Evolutionary conservation across 2,329 filamentous ascomycete genomes (phyloP).

Genomic region (Colletotrichum godetiae): DNA sequence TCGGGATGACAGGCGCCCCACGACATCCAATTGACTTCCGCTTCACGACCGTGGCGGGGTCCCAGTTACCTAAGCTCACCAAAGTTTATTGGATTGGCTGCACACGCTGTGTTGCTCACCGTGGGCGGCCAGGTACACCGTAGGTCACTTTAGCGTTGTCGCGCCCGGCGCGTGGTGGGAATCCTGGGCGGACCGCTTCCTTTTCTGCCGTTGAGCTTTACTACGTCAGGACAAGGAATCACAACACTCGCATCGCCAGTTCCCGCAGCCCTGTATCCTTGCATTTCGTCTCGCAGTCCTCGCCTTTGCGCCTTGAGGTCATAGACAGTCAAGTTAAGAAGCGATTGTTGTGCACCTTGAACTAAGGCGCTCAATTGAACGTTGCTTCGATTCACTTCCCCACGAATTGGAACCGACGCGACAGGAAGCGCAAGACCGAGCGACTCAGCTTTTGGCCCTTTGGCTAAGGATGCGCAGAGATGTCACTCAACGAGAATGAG

Average conservation of each 20-base stretch:
- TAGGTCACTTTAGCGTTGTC: constrained; percentile 7
- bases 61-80: not conserved
- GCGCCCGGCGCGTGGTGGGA: constrained; percentile 4
- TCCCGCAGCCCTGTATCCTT: not conserved
- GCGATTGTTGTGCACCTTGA: not conserved
- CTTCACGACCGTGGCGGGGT: not conserved
- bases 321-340: not conserved
- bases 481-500: constrained; percentile 68
- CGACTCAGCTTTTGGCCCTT: too few species aligned
- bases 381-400: not conserved
- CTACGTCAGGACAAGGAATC: constrained; percentile 34
- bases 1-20: constrained; percentile 25
- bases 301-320: not conserved
- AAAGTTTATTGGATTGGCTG: not conserved
- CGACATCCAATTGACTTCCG: not conserved
- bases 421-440: not conserved
- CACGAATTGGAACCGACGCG: not conserved
- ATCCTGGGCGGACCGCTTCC: constrained; percentile 1
- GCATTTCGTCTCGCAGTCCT: not conserved
- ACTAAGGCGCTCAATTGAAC: not conserved
- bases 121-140: constrained; percentile 8
- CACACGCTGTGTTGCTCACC: not conserved
- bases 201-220: constrained; percentile 33
- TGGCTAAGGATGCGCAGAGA: constrained; percentile 42
- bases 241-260: constrained; percentile 30